These are phyloP conservation scores for Mrakiaceae sp. DNA, from an alignment of 1,284 basidiomycete genomes.

Conservation along the genomic window DNA sequence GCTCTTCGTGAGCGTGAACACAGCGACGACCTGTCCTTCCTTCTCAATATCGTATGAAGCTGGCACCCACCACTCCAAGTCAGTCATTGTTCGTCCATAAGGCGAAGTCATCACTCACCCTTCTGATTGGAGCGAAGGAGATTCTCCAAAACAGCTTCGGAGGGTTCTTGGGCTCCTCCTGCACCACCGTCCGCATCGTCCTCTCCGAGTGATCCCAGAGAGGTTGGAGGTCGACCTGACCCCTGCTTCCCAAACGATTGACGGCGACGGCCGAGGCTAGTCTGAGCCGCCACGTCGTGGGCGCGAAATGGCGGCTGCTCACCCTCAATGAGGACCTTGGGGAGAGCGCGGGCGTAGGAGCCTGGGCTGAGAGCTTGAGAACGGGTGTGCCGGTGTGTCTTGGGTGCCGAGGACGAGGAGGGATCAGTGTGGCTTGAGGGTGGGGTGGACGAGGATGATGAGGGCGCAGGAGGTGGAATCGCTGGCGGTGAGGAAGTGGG, in stretches of 20 bases:
- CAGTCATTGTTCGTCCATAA: neutral
- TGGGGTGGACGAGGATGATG: neutral
- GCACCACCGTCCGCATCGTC: too few relatives aligned
- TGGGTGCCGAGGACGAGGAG: too few relatives aligned
- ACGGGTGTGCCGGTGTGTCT: constrained; percentile 13
- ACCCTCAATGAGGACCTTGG: constrained; percentile 8
- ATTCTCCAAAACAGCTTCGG: constrained; percentile 8
- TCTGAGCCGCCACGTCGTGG: too few relatives aligned
- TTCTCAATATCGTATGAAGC: constrained; percentile 88
- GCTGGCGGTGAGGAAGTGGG: neutral
- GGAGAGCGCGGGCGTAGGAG: constrained; percentile 2
- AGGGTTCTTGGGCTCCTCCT: neutral
- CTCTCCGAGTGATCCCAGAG: too few relatives aligned
- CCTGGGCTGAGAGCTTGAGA: constrained; percentile 14
- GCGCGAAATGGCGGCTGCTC: neutral
- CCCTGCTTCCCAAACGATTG: too few relatives aligned
- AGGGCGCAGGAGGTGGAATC: neutral
- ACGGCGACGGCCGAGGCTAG: too few relatives aligned
- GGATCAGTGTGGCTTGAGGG: too few relatives aligned
- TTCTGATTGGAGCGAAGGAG: constrained; percentile 11
- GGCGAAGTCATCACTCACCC: neutral
- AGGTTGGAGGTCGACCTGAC: too few relatives aligned
- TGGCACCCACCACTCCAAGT: constrained; percentile 27
- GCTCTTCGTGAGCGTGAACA: constrained; percentile 79
- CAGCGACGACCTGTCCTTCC: constrained; percentile 72